Evolutionary conservation across 2,329 filamentous ascomycete species (phyloP).

Genomic region (Cladosporium sp.): DNA sequence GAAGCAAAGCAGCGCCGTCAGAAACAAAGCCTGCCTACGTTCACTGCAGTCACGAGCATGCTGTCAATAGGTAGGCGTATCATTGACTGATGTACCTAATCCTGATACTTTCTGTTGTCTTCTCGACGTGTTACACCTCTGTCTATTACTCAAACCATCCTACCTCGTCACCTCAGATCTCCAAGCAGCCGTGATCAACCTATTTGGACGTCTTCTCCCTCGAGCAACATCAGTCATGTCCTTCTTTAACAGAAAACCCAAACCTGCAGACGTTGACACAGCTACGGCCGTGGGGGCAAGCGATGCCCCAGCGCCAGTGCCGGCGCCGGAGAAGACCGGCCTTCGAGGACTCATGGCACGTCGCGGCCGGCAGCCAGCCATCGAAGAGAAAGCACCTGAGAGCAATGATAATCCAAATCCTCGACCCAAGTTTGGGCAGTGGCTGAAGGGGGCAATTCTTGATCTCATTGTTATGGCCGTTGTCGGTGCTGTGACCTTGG

Average conservation of each 20-base stretch:
- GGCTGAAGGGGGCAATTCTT: slow-evolving; percentile 61
- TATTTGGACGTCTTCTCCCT: no score
- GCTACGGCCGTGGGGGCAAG: slow-evolving; percentile 22
- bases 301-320: neutral
- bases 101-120: no score
- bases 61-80: neutral
- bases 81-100: no score
- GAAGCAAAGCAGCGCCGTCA: neutral
- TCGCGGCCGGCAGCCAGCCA: slow-evolving; percentile 12
- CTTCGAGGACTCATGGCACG: slow-evolving; percentile 20
- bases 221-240: slow-evolving; percentile 23
- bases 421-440: slow-evolving; percentile 60
- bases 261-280: slow-evolving; percentile 31
- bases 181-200: no score
- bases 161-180: no score
- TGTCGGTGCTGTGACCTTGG: slow-evolving; percentile 61
- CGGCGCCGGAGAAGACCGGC: slow-evolving; percentile 22
- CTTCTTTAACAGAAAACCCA: slow-evolving; percentile 33
- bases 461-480: slow-evolving; percentile 62
- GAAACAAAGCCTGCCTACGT: neutral
- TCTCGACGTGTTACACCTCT: no score
- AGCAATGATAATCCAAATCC: slow-evolving; percentile 38
- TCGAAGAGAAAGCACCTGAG: neutral
- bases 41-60: neutral
- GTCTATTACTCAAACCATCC: no score